Conservation (phyloP, 129 eudicot species). For the Flaveria bidentis region DNA sequence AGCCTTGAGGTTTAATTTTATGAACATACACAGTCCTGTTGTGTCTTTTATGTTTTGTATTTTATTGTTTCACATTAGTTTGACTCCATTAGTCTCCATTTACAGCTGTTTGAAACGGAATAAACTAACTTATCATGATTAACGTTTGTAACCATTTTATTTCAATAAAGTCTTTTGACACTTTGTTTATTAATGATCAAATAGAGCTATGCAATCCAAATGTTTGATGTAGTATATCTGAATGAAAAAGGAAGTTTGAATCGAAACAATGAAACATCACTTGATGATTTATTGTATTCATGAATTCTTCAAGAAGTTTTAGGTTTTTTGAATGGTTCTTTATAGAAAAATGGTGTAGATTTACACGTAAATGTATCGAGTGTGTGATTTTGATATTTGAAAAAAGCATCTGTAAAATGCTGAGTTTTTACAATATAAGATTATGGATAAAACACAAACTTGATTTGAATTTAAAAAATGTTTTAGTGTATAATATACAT, state of each 20-base stretch:
- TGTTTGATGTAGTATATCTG: neutral
- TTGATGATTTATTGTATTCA: neutral
- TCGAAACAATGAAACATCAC: neutral
- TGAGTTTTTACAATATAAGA: no score
- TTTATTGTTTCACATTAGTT: constrained; percentile 3
- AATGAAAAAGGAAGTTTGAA: neutral
- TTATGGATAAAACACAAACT: no score
- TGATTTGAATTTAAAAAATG: no score
- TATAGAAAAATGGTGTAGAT: no score
- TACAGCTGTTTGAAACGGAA: neutral
- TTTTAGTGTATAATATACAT: no score
- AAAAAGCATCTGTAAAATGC: no score
- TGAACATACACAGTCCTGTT: neutral
- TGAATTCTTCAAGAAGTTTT: neutral
- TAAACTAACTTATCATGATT: neutral
- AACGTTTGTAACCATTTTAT: neutral
- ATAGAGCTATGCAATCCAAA: neutral
- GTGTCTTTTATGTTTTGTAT: neutral
- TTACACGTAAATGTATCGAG: no score
- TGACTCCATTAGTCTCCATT: neutral
- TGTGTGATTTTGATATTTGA: no score
- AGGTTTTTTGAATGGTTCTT: no score
- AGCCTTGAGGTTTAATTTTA: constrained; percentile 40
- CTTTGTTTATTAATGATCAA: neutral
- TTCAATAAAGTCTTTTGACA: neutral